Base-by-base conservation (phyloP, 2,329 filamentous ascomycete genomes). In the Nigrospora osmanthi region DNA sequence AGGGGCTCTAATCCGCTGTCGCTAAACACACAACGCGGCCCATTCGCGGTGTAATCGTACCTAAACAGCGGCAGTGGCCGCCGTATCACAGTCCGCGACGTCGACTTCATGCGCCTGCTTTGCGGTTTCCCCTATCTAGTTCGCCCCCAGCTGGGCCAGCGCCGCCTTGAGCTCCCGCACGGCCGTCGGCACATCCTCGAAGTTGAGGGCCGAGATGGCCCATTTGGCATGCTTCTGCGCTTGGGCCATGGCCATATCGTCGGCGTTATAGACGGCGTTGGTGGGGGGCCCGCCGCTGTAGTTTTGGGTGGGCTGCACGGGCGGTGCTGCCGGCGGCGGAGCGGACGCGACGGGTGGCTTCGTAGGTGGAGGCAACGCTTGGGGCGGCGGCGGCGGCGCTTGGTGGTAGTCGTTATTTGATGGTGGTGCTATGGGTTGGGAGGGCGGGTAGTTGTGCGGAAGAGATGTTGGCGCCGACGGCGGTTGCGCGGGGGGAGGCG, bases 161-260 rank as follows among this genome's bases (percentile, higher is more conserved):
- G 93, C 93, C 47, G 79, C 81, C 43, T 80, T 79, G 49, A 98
- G 64, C 60, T 98, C 90, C 57, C 83, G 83, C 5, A 97, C 83
- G 0, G 93, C 93, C 0, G 93, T 98, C 1, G 83, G 75, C 2
- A 95, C 86, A 61, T 98, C 93, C 54, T 98, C 93, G 64, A 98
- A 98, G 57, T 96, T 95, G 40, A 98, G 69, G 0, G 93, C 93
- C 11, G 90, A 96, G 36, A 97, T 95, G 0, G 93, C 93, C 88
- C 89, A 98, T 57, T 89, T 89, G 2, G 91, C 90, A 68, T 97
- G 93, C 62, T 97, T 98, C 63, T 95, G 89, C 5, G 93, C 91
- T 55, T 83, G 78, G 33, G 80, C 71, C 33, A 96, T 84, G 0
- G 85, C 73, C 47, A 75, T 70, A 52, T 89, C 84, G 51, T 95